A percentile compares a stretch with the other conserved stretches of the same genome.
These are phyloP conservation scores for Colletotrichum tamarilloi DNA, from an alignment of 2,329 filamentous ascomycete genomes.

Conservation along the genomic window DNA sequence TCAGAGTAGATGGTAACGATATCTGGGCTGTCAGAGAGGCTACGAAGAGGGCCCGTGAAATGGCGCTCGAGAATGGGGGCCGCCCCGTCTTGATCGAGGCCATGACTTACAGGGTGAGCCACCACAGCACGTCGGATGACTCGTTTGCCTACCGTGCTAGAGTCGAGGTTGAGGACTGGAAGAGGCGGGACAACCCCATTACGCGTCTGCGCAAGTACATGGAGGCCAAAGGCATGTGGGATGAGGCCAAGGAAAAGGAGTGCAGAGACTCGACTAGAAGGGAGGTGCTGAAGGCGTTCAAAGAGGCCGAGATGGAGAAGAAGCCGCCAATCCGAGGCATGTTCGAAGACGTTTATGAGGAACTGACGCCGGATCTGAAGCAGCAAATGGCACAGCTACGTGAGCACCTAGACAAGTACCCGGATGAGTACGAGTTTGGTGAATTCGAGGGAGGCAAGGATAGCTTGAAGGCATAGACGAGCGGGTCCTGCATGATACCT, in stretches of 20 bases:
- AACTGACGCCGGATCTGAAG: slow-evolving; percentile 81
- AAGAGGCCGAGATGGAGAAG: slow-evolving; percentile 83
- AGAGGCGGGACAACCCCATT: slow-evolving; percentile 88
- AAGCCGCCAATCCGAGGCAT: slow-evolving; percentile 77
- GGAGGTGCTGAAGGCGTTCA: slow-evolving; percentile 85
- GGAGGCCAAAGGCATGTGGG: slow-evolving; percentile 85
- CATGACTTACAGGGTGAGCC: slow-evolving; percentile 97
- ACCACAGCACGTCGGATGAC: slow-evolving; percentile 97
- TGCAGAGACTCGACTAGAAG: slow-evolving; percentile 74
- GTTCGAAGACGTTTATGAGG: slow-evolving; percentile 92
- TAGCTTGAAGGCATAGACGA: slow-evolving; percentile 59
- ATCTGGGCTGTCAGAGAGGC: slow-evolving; percentile 89
- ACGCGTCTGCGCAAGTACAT: slow-evolving; percentile 90
- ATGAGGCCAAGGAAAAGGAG: slow-evolving; percentile 83
- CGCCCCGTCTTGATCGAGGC: slow-evolving; percentile 90
- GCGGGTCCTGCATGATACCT: background rate
- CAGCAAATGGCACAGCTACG: slow-evolving; percentile 79
- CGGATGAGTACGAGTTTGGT: slow-evolving; percentile 88
- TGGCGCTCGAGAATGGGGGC: slow-evolving; percentile 84
- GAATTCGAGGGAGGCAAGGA: slow-evolving; percentile 80
- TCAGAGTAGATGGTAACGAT: slow-evolving; percentile 94
- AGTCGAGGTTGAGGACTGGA: slow-evolving; percentile 97
- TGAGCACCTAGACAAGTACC: slow-evolving; percentile 85
- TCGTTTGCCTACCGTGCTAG: slow-evolving; percentile 95
- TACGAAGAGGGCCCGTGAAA: slow-evolving; percentile 78